Conservation (phyloP, 352 stramenopile genomes). For the Globisporangium echinulatum region DNA sequence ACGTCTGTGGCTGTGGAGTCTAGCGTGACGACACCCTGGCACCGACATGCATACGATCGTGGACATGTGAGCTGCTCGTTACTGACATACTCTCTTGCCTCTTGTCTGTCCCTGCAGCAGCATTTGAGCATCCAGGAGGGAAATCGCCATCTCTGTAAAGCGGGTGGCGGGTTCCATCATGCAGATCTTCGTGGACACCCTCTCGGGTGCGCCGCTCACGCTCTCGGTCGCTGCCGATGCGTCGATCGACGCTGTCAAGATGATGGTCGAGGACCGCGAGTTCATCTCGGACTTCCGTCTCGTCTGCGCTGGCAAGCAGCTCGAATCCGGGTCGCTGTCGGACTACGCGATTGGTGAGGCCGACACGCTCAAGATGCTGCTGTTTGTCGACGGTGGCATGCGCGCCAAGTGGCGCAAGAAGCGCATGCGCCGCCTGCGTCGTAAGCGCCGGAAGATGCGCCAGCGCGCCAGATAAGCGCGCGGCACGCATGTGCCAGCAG, state of each 20-base stretch:
- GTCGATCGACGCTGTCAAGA: constrained; percentile 90
- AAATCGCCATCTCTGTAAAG: constrained; percentile 17
- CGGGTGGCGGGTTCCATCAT: constrained; percentile 59
- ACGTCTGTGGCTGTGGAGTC: too few relatives aligned
- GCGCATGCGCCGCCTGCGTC: constrained; percentile 95
- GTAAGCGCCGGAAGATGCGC: constrained; percentile 99
- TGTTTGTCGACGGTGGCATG: constrained; percentile 92
- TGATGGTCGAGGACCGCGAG: constrained; percentile 93
- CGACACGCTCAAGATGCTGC: constrained; percentile 89
- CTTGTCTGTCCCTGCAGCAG: constrained; percentile 16
- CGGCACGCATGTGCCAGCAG: too few relatives aligned
- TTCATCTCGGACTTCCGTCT: constrained; percentile 93
- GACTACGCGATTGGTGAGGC: constrained; percentile 91
- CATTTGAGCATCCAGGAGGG: constrained; percentile 92
- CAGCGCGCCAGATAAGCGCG: constrained; percentile 96
- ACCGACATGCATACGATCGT: too few relatives aligned
- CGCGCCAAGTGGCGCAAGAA: constrained; percentile 98
- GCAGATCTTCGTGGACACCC: constrained; percentile 93
- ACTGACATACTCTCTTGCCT: too few relatives aligned
- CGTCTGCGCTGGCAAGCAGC: constrained; percentile 77
- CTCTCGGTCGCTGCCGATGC: constrained; percentile 77
- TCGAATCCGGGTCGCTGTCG: constrained; percentile 81
- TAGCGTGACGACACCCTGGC: too few relatives aligned
- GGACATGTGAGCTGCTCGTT: too few relatives aligned
- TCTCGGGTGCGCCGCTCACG: constrained; percentile 77